Base-by-base conservation (phyloP, 2,329 filamentous ascomycete genomes). In the Diaporthe australafricana region DNA sequence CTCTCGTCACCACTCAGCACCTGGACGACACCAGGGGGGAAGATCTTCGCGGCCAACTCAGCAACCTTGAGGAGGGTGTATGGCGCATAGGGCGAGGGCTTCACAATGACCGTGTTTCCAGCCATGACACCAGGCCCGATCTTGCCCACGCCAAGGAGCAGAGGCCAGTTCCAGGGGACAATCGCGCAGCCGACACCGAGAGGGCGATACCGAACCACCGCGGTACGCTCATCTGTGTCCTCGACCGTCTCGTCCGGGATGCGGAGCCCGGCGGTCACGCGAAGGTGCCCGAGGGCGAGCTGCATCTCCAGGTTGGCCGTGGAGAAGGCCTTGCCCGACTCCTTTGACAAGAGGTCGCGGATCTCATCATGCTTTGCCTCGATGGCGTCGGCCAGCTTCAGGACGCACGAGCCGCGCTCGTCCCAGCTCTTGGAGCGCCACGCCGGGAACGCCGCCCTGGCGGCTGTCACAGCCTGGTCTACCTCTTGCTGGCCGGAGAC, bases 11-110 rank as follows among this genome's bases (percentile, higher is more conserved):
- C 90, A 66, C 87, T 87, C 2, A 92, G 79, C 0, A 84, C 87
- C 76, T 92, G 89, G 1, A 92, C 77, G n/a, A 92, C 88, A 48
- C 90, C 90, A 0, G 88, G 86, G 2, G 89, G 89, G 79, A 92
- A 89, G 80, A 91, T 82, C 27, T 85, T 78, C 70, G 87, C 84
- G 0, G 84, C 88, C 2, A 92, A 78, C 78, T 92, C 89, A 16
- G 84, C 86, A n/a, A 90, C 77, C 79, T 92, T 92, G 48, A 93
- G 81, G 5, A 82, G 81, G 2, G 83, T 85, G 79, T 90, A 91
- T 0, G 89, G 88, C 0, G 89, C 89, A 77, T 87, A 90, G 0
- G 87, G 87, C 52, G 87, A 89, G 3, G 88, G 87, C 79, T 90
- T 90, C 73, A 89, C 78, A 65, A 90, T 88, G 52, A 90, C 79